Evolutionary conservation across 2,329 filamentous ascomycete species (phyloP), one percentile per base, ranked within the genome.

Genomic region (Microcera coccophila): DNA sequence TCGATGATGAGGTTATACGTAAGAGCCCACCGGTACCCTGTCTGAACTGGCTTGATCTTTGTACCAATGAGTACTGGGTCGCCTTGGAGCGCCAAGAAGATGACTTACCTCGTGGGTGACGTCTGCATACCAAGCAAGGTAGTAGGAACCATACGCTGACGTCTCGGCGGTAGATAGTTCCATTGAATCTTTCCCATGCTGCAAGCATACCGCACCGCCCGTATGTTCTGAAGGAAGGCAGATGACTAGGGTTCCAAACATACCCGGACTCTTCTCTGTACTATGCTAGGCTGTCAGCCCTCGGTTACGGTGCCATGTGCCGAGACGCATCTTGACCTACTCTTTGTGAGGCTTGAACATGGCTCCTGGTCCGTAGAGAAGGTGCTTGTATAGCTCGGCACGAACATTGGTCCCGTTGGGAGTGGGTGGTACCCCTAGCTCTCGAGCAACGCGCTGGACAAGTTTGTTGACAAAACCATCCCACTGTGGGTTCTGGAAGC

Each of bases 51-150:
- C 14, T 68, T 60, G 22, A 26, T n/a, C n/a, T n/a, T n/a, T n/a
- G n/a, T n/a, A n/a, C n/a, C n/a, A n/a, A n/a, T n/a, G n/a, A n/a
- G n/a, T n/a, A n/a, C n/a, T n/a, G n/a, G n/a, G n/a, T n/a, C n/a
- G n/a, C n/a, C n/a, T n/a, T n/a, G n/a, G n/a, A n/a, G n/a, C n/a
- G n/a, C n/a, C n/a, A n/a, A n/a, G n/a, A n/a, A n/a, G n/a, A n/a
- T n/a, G n/a, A n/a, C n/a, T n/a, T n/a, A 77, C 63, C 53, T 79
- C 69, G 49, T 79, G 73, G 2, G 61, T 63, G 1, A 79, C 73
- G 42, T 79, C 74, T 0, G 73, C 70, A 53, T 76, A 79, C 77
- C 67, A 70, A 5, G 54, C 47, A 19, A 50, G 53, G 0, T 59
- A 60, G 40, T 59, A 47, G 0, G 41, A 14, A 4, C 16, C 22